Base-by-base conservation (phyloP, 768 basidiomycete genomes). In the Suillus luteus region DNA sequence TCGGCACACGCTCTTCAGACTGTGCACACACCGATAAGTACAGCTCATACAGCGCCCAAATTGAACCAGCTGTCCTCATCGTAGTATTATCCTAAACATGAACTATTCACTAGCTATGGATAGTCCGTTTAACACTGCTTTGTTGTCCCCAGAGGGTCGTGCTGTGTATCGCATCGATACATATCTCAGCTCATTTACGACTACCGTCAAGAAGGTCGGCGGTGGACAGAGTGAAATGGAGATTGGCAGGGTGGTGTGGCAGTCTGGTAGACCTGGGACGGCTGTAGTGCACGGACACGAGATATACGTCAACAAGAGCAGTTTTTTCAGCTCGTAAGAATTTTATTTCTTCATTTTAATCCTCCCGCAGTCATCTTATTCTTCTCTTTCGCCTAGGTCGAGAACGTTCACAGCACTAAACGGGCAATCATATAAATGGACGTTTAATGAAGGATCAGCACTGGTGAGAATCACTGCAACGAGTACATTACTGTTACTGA, bases 361-460 rank as follows among this genome's bases (percentile, higher is more conserved):
- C 24, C 15, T n/a, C 24, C 40, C 15, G 24, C 49, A 51, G 59
- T 40, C 19, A 38, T 51, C 19, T 48, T 48, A 46, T 41, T 17
- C 9, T 24, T 59, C 37, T 24, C 15, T 62, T 17, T 41, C 4
- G 6, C 41, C 17, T 55, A 75, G 74, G 58, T 76, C 74, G 41
- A 67, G 74, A 35, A 75, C 75, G 54, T 75, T 75, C 46, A 75
- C 69, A 46, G 75, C 74, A 31, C 68, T 76, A 67, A 75, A 75
- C 54, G 74, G 74, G 19, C 72, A 75, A 49, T 72, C 74, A 7
- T 75, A 75, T 62, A 75, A 75, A 63, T 75, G 74, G 74, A 70
- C 73, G 22, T 75, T 77, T 46, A 71, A 72, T 35, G 75, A 75
- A 8, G 74, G 75, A 38, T 66, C 74, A 1, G 71, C 71, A 48